Evolutionary conservation across 108 stramenopile species (phyloP), one percentile per base, ranked within the genome.

Genomic region (Cyclotella baltica): DNA sequence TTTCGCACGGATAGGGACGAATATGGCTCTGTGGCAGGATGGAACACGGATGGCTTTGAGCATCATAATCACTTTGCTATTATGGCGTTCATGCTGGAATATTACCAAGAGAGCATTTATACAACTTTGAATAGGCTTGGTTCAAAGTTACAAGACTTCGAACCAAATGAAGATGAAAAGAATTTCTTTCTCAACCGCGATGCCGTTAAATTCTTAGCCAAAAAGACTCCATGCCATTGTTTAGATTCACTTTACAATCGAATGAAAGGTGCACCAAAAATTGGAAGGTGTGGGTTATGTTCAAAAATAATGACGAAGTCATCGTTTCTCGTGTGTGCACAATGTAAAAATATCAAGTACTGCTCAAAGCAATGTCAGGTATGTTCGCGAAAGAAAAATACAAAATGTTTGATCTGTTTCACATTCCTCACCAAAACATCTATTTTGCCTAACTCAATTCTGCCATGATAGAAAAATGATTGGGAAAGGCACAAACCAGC

Each of bases 51-150:
- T n/a, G 51, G 51, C 18, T 10, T 52, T 19, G n/a, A 10, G 4
- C 51, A 13, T n/a, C n/a, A n/a, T n/a, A n/a, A n/a, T n/a, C n/a
- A 52, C 51, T 52, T n/a, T 52, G 51, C 51, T 4, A n/a, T n/a
- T 13, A 10, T 52, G 18, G 51, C 51, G n/a, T 52, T 13, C n/a
- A 19, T 52, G 18, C 51, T 52, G 4, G 51, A 52, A n/a, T n/a
- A 52, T n/a, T 52, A 19, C n/a, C 18, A 52, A 4, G 51, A n/a
- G n/a, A 52, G n/a, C n/a, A 52, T 52, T n/a, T 4, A 52, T 52
- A n/a, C 51, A 52, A 52, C 51, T n/a, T 52, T 52, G 18, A 52
- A n/a, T n/a, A 52, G n/a, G 51, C 4, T 52, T 4, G 51, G n/a
- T 52, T 10, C 51, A 10, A 52, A 52, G 51, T n/a, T 52, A n/a